phyloP scores from a whole-genome alignment of 2,329 filamentous ascomycete genomes.

The Cladosporium halotolerans region DNA sequence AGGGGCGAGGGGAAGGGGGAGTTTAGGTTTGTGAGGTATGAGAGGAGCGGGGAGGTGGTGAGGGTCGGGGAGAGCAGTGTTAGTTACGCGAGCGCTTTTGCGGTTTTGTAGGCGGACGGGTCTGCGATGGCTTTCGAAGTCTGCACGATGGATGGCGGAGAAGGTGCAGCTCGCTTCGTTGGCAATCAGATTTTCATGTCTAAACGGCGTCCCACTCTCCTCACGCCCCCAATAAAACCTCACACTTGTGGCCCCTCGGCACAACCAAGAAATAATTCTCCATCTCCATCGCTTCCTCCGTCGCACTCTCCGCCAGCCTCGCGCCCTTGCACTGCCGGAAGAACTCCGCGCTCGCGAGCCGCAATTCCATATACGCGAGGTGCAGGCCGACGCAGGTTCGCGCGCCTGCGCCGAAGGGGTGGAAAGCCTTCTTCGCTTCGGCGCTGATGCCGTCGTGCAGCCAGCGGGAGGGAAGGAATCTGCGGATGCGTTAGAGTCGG shows the following conservation, averaged over 20 bases:
- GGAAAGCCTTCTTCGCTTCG: constrained; percentile 20
- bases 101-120: constrained; percentile 50
- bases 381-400: constrained; percentile 27
- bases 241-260: constrained; percentile 24
- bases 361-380: constrained; percentile 27
- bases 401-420: constrained; percentile 26
- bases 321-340: constrained; percentile 21
- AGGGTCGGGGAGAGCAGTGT: constrained; percentile 72
- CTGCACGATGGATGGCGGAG: not conserved
- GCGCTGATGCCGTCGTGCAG: constrained; percentile 18
- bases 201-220: not conserved
- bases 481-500: not conserved
- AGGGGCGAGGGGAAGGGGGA: constrained; percentile 21
- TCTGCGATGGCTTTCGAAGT: not conserved
- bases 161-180: not conserved
- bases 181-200: not conserved
- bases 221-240: constrained; percentile 14
- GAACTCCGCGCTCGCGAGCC: constrained; percentile 24
- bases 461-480: constrained; percentile 25
- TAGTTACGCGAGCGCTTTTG: constrained; percentile 91
- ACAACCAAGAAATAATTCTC: constrained; percentile 30
- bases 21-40: constrained; percentile 80
- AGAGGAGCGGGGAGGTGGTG: constrained; percentile 71
- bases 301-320: constrained; percentile 19
- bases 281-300: constrained; percentile 24